Base-by-base conservation (phyloP, 768 basidiomycete species). In the Suillus subluteus region DNA sequence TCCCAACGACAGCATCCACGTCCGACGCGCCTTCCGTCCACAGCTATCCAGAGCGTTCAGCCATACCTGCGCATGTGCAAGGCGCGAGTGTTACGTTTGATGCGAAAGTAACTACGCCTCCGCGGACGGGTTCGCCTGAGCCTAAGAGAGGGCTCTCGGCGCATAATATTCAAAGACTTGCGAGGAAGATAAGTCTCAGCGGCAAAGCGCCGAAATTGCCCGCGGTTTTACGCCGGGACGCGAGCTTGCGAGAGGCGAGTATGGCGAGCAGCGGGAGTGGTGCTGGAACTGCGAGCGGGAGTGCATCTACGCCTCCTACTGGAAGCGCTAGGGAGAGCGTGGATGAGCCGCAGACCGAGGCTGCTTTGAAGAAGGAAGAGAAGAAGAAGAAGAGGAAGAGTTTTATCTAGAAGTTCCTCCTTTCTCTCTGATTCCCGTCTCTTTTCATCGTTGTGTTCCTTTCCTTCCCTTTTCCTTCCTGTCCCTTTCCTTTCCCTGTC, bases 151-250 rank as follows among this genome's bases (percentile, higher is more conserved):
- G 83, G 23, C 92, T 91, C 66, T 89, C 91, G 11, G 91, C 91
- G 35, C 93, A 95, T 75, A 94, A 94, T 72, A 92, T 95, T 82
- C 91, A 93, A 75, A 85, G 91, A 21, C 74, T 95, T 44, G 93
- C 92, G 18, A 82, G 91, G 67, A 82, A 87, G 68, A 89, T 95
- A 64, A 93, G 92, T 12, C 76, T 91, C 82, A 37, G 78, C 12
- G 59, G 59, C 0, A 61, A 61, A 11, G 26, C 26, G 1, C 40
- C 59, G 3, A 61, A 43, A 11, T 78, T 81, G 44, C 71, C 74
- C 3, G 73, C 68, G 23, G 77, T 78, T 44, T 43, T 77, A 58
- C 76, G 72, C 48, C 70, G 76, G 26, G 76, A 79, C 8, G 58
- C 78, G 1, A 77, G 72, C 5, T 30, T 61, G 48, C 71, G 76